These are phyloP conservation scores for Globisporangium middletonii DNA, from an alignment of 352 stramenopile species.

Conservation along the genomic window DNA sequence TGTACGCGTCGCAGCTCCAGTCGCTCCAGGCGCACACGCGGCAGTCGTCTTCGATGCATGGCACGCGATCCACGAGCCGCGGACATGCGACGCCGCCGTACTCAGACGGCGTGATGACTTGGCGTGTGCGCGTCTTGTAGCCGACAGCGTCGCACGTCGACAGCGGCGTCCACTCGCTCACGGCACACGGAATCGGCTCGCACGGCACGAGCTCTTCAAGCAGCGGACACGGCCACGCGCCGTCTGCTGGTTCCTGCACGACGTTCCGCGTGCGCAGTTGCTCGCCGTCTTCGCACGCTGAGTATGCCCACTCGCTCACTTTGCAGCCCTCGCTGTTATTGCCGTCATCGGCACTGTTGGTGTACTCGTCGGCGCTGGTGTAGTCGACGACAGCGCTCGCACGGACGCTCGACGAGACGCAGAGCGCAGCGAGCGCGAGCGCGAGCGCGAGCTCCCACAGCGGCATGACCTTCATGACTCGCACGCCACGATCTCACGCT, in stretches of 20 bases:
- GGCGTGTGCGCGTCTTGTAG: conserved; percentile 22
- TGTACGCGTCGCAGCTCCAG: conserved; percentile 29
- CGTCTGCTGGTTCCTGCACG: conserved; percentile 12
- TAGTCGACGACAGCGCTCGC: neutral
- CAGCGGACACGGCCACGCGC: conserved; percentile 16
- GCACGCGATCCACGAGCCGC: conserved; percentile 15
- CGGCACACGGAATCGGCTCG: conserved; percentile 16
- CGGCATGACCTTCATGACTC: too few relatives aligned
- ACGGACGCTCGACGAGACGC: too few relatives aligned
- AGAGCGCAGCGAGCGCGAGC: too few relatives aligned
- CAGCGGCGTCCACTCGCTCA: conserved; percentile 22
- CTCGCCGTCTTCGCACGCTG: conserved; percentile 1
- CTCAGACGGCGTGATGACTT: conserved; percentile 14
- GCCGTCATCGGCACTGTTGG: neutral
- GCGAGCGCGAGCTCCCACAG: too few relatives aligned
- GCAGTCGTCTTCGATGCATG: conserved; percentile 24
- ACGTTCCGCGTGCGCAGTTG: conserved; percentile 19
- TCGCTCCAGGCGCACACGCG: conserved; percentile 27
- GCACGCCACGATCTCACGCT: too few relatives aligned
- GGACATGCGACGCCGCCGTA: conserved; percentile 21
- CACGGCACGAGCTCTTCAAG: conserved; percentile 21
- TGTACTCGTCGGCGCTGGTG: neutral
- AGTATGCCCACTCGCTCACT: conserved; percentile 11
- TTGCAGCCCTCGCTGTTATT: neutral
- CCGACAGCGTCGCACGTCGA: conserved; percentile 18